phyloP scores from a whole-genome alignment of 1,284 basidiomycete species.

The Cronartium quercuum region DNA sequence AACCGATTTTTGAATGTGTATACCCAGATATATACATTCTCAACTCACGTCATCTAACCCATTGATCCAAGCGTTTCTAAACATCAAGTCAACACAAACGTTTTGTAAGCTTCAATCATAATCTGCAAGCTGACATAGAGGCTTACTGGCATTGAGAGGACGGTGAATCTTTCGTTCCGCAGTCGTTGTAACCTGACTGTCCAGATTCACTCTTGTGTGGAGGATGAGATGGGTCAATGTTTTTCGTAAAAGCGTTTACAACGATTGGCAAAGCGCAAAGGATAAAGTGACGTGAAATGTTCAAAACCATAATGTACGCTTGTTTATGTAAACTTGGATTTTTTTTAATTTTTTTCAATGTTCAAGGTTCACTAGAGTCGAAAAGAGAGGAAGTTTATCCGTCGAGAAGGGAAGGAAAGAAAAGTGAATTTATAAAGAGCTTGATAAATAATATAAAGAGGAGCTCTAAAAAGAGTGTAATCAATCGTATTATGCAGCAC shows the following conservation, averaged over 20 bases:
- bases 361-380: too few species aligned
- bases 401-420: too few species aligned
- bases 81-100: background rate
- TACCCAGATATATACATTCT: background rate
- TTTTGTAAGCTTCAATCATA: background rate
- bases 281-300: too few species aligned
- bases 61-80: background rate
- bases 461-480: too few species aligned
- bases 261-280: background rate
- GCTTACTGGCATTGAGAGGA: constrained; percentile 10
- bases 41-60: background rate
- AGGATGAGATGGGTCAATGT: background rate
- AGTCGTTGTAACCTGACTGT: constrained; percentile 3
- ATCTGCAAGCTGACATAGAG: background rate
- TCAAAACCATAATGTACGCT: too few species aligned
- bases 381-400: too few species aligned
- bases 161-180: background rate
- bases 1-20: background rate
- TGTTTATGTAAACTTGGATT: too few species aligned
- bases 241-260: background rate
- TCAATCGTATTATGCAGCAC: too few species aligned
- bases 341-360: too few species aligned
- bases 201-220: background rate
- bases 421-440: too few species aligned
- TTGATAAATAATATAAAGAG: too few species aligned